Conservation (phyloP, 1,284 basidiomycete genomes). For the Cerioporus squamosus region DNA sequence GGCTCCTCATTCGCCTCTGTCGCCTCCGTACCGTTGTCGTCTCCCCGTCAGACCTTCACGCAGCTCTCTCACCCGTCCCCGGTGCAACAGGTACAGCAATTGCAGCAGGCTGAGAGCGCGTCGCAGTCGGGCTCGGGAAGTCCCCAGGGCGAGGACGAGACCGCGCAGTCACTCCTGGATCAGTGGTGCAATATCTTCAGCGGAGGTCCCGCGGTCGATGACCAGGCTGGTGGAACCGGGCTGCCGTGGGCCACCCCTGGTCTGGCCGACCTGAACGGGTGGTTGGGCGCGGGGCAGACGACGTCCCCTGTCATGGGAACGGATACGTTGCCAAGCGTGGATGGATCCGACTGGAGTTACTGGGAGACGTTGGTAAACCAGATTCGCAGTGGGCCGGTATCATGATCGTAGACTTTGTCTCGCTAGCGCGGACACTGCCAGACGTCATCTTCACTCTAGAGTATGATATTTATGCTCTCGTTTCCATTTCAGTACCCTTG, state of each 20-base stretch:
- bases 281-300: conserved; percentile 47
- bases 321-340: conserved; percentile 47
- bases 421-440: background rate
- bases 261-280: conserved; percentile 60
- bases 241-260: conserved; percentile 68
- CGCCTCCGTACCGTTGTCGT: conserved; percentile 15
- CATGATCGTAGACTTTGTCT: conserved; percentile 1
- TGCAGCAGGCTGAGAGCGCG: conserved; percentile 51
- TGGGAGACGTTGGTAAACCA: conserved; percentile 83
- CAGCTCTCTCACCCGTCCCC: conserved; percentile 15
- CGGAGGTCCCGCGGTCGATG: conserved; percentile 61
- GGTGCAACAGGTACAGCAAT: conserved; percentile 44
- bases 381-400: conserved; percentile 59
- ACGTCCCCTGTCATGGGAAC: conserved; percentile 24
- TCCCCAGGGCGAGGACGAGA: conserved; percentile 73
- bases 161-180: conserved; percentile 76
- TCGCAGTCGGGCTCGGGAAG: conserved; percentile 47
- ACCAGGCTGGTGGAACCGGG: conserved; percentile 48
- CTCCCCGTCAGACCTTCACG: conserved; percentile 11
- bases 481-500: no score
- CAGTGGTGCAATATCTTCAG: conserved; percentile 82
- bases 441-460: no score
- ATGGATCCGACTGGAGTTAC: conserved; percentile 77
- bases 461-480: background rate
- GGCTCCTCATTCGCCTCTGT: conserved; percentile 21